phyloP scores from a whole-genome alignment of 352 stramenopile genomes.

The Thalassiosira exigua region DNA sequence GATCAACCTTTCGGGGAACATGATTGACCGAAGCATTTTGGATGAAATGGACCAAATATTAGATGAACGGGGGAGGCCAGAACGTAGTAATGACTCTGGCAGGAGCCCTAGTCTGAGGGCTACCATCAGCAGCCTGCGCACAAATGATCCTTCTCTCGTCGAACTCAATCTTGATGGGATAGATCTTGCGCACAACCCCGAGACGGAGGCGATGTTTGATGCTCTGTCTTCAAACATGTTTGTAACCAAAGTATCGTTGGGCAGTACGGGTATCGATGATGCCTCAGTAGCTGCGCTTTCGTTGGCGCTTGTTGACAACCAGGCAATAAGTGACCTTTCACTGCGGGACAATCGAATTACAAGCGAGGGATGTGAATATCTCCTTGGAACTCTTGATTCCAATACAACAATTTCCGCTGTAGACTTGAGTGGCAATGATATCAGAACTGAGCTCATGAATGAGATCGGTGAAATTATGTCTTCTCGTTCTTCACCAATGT shows the following conservation, averaged over 20 bases:
- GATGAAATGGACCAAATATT: slow-evolving; percentile 42
- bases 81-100: too few species aligned
- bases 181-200: too few species aligned
- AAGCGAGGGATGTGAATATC: slow-evolving; percentile 48
- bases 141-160: not conserved
- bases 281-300: slow-evolving; percentile 31
- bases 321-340: slow-evolving; percentile 41
- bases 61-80: slow-evolving; percentile 16
- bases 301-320: slow-evolving; percentile 46
- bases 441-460: too few species aligned
- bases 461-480: too few species aligned
- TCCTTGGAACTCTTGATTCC: too few species aligned
- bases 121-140: not conserved
- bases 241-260: slow-evolving; percentile 36
- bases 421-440: too few species aligned
- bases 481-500: too few species aligned
- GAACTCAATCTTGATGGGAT: not conserved
- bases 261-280: slow-evolving; percentile 39
- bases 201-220: too few species aligned
- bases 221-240: slow-evolving; percentile 28
- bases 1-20: slow-evolving; percentile 48
- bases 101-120: not conserved
- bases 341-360: slow-evolving; percentile 49
- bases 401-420: too few species aligned
- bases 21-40: slow-evolving; percentile 36